Evolutionary conservation across 2,329 filamentous ascomycete species (phyloP).

Genomic region (Aspergillus tamarii): DNA sequence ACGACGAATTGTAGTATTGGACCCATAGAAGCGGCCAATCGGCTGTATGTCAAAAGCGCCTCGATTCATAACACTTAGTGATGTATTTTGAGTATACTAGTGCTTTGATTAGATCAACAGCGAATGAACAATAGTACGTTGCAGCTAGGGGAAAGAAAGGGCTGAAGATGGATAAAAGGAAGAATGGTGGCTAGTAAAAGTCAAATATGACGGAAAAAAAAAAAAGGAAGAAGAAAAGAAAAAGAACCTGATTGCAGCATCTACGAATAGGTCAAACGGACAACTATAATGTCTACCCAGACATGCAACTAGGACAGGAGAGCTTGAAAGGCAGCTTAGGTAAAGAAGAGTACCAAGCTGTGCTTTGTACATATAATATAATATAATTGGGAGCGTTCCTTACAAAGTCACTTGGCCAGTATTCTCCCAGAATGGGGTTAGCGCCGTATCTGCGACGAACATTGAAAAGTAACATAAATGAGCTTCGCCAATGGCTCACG

Average conservation of each 20-base stretch:
- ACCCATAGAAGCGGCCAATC: conserved; percentile 68
- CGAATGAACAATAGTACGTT: neutral
- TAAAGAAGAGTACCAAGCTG: neutral
- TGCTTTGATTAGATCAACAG: neutral
- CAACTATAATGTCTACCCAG: neutral
- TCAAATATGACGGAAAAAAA: neutral
- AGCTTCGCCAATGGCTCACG: neutral
- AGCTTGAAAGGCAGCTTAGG: neutral
- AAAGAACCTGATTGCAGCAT: neutral
- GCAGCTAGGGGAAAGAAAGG: neutral
- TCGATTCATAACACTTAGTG: conserved; percentile 33
- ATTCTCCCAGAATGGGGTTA: neutral
- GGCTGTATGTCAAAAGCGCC: conserved; percentile 68
- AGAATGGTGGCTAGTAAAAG: no score
- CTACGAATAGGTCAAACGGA: neutral
- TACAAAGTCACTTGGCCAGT: neutral
- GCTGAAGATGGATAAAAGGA: no score
- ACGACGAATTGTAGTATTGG: conserved; percentile 71
- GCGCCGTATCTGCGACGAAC: neutral
- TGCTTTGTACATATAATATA: neutral
- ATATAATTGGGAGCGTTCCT: neutral
- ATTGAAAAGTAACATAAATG: neutral
- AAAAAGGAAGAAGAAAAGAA: no score
- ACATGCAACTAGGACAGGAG: neutral
- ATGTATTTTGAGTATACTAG: neutral